These are phyloP conservation scores for Aspergillus ustus DNA, from an alignment of 2,329 filamentous ascomycete genomes.

Conservation along the genomic window DNA sequence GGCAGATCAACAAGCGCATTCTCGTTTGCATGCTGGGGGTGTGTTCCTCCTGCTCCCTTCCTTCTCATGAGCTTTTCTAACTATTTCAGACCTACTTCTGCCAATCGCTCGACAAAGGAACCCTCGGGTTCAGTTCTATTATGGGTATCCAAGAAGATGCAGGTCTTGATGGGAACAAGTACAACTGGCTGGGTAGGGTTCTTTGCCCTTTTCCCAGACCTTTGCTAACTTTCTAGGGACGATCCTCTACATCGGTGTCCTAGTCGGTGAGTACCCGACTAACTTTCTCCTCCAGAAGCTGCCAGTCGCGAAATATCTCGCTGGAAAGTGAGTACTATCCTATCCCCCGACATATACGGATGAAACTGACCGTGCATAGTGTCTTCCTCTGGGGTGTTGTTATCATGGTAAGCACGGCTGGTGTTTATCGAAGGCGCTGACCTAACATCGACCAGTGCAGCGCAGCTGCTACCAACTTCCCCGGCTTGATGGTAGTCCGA, in stretches of 20 bases:
- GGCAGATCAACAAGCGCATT: conserved; percentile 24
- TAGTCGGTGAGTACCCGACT: conserved; percentile 57
- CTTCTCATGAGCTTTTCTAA: no score
- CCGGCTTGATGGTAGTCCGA: conserved; percentile 13
- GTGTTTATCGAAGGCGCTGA: not conserved
- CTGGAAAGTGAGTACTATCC: conserved; percentile 36
- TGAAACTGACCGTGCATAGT: not conserved
- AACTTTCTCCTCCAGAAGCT: conserved; percentile 55
- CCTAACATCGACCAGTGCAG: conserved; percentile 5
- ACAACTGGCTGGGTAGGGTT: conserved; percentile 31
- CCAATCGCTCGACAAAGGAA: conserved; percentile 30
- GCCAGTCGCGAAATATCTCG: conserved; percentile 55
- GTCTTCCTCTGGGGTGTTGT: conserved; percentile 56
- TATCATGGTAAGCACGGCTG: conserved; percentile 48
- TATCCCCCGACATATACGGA: no score
- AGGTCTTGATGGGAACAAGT: conserved; percentile 48
- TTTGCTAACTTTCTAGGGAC: conserved; percentile 51
- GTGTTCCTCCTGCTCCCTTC: not conserved
- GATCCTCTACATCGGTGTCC: conserved; percentile 57
- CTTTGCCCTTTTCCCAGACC: not conserved
- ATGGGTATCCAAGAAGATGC: conserved; percentile 33
- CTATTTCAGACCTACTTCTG: conserved; percentile 24
- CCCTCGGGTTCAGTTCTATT: conserved; percentile 28
- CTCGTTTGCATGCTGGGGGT: conserved; percentile 14
- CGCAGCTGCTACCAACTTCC: conserved; percentile 52